Conservation (phyloP, 2,329 filamentous ascomycete species). For the Alternaria brassicae region DNA sequence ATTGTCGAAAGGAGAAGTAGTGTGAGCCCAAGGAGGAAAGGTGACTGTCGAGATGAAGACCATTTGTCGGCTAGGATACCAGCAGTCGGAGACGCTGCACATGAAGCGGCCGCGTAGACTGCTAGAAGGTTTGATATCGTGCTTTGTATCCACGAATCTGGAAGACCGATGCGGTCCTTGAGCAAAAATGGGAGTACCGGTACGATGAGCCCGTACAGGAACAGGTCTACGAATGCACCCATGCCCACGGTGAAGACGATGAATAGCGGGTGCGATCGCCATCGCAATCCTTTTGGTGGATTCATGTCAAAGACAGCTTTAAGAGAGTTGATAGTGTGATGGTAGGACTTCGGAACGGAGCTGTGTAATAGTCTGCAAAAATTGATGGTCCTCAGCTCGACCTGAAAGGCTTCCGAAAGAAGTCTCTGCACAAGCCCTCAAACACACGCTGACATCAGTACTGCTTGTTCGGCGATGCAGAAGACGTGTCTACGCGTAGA, state of each 20-base stretch:
- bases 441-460: conserved; percentile 7
- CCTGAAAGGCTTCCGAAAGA: neutral
- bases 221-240: conserved; percentile 65
- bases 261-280: conserved; percentile 66
- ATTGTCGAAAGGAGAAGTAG: conserved; percentile 63
- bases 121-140: conserved; percentile 63
- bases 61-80: conserved; percentile 63
- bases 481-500: neutral
- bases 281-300: conserved; percentile 50
- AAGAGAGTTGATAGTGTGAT: neutral
- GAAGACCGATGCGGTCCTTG: conserved; percentile 58
- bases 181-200: conserved; percentile 67
- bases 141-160: conserved; percentile 58
- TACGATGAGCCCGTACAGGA: conserved; percentile 66
- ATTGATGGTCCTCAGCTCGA: neutral
- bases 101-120: conserved; percentile 61
- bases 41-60: conserved; percentile 60
- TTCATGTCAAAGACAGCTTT: conserved; percentile 7
- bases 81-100: conserved; percentile 59
- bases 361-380: neutral
- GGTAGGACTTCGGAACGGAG: neutral
- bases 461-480: neutral
- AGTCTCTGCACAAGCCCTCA: conserved; percentile 4
- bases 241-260: conserved; percentile 64
- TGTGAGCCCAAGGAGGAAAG: conserved; percentile 64